Evolutionary conservation across 2,329 filamentous ascomycete species (phyloP).

Genomic region (Phyllosticta citriasiana): DNA sequence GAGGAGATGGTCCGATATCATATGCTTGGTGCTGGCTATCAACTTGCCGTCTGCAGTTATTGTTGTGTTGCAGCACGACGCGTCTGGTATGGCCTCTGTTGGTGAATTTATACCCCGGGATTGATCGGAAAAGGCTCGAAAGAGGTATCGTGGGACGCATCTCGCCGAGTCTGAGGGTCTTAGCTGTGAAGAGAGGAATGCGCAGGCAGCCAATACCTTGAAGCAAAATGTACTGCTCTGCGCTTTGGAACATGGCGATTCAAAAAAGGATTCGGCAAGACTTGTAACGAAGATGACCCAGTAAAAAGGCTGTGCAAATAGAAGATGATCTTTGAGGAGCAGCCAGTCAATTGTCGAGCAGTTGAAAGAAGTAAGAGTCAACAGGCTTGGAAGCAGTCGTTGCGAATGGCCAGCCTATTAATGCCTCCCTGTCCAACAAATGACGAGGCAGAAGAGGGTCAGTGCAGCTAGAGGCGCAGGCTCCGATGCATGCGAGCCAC

Average conservation of each 20-base stretch:
- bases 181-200: neutral
- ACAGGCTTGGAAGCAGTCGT: too few relatives aligned
- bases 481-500: neutral
- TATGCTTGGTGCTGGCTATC: neutral
- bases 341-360: neutral
- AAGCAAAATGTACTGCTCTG: neutral
- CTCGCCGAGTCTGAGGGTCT: neutral
- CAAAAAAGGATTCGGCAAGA: too few relatives aligned
- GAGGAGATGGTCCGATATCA: neutral
- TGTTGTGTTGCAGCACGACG: neutral
- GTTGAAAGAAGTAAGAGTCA: neutral
- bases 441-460: neutral
- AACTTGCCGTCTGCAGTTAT: neutral
- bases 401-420: neutral
- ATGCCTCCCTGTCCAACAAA: neutral
- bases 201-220: neutral
- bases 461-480: neutral
- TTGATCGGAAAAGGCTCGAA: neutral
- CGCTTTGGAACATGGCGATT: neutral
- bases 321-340: neutral
- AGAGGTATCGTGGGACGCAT: slow-evolving; percentile 4
- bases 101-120: neutral
- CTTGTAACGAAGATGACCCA: too few relatives aligned
- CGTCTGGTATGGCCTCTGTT: neutral
- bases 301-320: neutral